Evolutionary conservation across 2,329 filamentous ascomycete genomes (phyloP).

Genomic region (Cladosporium sp.): DNA sequence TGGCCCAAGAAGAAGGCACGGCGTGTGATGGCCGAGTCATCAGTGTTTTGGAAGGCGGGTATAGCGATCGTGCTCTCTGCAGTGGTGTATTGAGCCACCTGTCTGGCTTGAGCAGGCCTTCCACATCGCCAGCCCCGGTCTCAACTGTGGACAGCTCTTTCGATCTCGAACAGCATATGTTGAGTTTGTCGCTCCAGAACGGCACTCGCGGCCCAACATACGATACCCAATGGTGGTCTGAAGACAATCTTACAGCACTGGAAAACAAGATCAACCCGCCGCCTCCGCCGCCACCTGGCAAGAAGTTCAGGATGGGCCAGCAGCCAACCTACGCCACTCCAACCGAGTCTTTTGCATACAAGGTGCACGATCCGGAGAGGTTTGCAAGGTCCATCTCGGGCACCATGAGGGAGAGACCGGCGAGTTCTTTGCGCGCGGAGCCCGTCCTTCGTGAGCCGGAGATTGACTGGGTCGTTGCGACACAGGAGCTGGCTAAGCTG

Average conservation of each 20-base stretch:
- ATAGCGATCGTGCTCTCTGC: constrained; percentile 85
- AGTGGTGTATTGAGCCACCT: constrained; percentile 90
- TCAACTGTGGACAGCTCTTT: not conserved
- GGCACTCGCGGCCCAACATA: constrained; percentile 29
- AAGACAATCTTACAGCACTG: constrained; percentile 64
- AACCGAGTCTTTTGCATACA: constrained; percentile 83
- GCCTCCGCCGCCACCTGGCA: constrained; percentile 50
- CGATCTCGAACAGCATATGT: constrained; percentile 7
- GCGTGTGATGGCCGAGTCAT: constrained; percentile 81
- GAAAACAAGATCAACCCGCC: constrained; percentile 60
- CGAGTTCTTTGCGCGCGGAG: constrained; percentile 38
- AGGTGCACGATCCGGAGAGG: constrained; percentile 68
- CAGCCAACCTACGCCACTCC: constrained; percentile 79
- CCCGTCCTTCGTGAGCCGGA: constrained; percentile 73
- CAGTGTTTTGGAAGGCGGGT: constrained; percentile 93
- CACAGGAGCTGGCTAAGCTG: constrained; percentile 77
- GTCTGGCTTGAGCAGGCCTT: constrained; percentile 65
- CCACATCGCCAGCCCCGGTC: not conserved
- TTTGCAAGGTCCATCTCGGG: constrained; percentile 65
- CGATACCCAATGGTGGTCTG: constrained; percentile 48
- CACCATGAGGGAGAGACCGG: constrained; percentile 40
- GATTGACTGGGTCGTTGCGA: constrained; percentile 81
- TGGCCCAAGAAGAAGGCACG: constrained; percentile 77
- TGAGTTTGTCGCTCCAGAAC: constrained; percentile 16
- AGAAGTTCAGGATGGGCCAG: constrained; percentile 57